Evolutionary conservation across 2,329 filamentous ascomycete species (phyloP).

Genomic region (Penicillium sp.): DNA sequence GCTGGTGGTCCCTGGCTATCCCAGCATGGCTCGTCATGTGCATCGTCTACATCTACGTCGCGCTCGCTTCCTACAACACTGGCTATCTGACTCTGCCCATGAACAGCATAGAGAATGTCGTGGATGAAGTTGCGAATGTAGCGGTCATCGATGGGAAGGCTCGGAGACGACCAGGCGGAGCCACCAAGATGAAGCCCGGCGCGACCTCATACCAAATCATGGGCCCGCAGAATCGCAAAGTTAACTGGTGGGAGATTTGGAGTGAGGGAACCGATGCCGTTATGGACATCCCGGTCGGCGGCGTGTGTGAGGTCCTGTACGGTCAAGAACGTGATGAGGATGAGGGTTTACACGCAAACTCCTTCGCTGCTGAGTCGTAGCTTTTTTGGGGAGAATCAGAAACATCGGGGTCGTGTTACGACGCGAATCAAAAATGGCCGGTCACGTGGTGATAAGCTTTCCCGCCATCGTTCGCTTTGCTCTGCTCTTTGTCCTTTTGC

Average conservation of each 20-base stretch:
- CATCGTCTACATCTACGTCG: slow-evolving; percentile 89
- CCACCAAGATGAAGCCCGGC: slow-evolving; percentile 42
- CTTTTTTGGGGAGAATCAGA: neutral
- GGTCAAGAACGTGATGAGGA: slow-evolving; percentile 55
- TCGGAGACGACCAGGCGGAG: slow-evolving; percentile 48
- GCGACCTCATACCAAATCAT: slow-evolving; percentile 43
- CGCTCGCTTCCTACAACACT: slow-evolving; percentile 85
- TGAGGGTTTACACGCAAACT: slow-evolving; percentile 7
- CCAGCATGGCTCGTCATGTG: slow-evolving; percentile 86
- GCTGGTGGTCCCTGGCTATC: slow-evolving; percentile 95
- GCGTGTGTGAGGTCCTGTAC: slow-evolving; percentile 92
- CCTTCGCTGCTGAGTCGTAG: slow-evolving; percentile 9
- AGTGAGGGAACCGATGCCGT: slow-evolving; percentile 92
- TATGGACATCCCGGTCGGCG: slow-evolving; percentile 92
- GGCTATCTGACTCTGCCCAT: slow-evolving; percentile 82
- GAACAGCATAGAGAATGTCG: slow-evolving; percentile 78
- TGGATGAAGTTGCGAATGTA: slow-evolving; percentile 84
- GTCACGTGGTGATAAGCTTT: slow-evolving; percentile 13
- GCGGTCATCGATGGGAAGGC: slow-evolving; percentile 76
- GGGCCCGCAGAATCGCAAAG: slow-evolving; percentile 42
- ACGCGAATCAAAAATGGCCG: neutral
- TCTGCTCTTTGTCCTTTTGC: neutral
- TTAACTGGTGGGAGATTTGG: slow-evolving; percentile 82
- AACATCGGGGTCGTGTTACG: neutral
- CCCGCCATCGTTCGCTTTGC: neutral